Evolutionary conservation across 176 grass and related monocot species (phyloP).

Genomic region (Hordeum marinum): DNA sequence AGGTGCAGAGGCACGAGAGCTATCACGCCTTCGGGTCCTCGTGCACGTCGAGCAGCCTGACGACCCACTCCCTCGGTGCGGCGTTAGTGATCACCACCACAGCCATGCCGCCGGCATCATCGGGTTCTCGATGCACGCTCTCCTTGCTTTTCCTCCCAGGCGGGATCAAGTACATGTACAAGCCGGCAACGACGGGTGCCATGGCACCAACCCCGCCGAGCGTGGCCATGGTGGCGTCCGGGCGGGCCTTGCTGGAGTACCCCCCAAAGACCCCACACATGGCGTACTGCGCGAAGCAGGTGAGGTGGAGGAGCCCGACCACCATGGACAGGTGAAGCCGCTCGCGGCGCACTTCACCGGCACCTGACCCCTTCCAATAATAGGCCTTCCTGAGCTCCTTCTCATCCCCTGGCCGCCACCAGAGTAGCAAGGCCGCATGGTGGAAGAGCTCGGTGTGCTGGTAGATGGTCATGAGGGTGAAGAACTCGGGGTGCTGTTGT

Average conservation of each 20-base stretch:
- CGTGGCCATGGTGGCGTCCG: slow-evolving; percentile 33
- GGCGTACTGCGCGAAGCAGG: slow-evolving; percentile 57
- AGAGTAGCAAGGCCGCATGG: slow-evolving; percentile 41
- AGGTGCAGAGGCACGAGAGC: slow-evolving; percentile 60
- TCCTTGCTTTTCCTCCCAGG: slow-evolving; percentile 39
- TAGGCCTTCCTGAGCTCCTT: slow-evolving; percentile 49
- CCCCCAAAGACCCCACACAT: slow-evolving; percentile 62
- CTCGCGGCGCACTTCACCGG: not conserved
- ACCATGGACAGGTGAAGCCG: slow-evolving; percentile 58
- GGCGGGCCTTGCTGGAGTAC: slow-evolving; percentile 34
- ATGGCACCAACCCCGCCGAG: slow-evolving; percentile 38
- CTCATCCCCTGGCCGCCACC: slow-evolving; percentile 43
- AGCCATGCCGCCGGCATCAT: not conserved
- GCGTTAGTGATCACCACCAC: not conserved
- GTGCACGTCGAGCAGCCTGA: slow-evolving; percentile 47
- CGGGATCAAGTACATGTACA: slow-evolving; percentile 46
- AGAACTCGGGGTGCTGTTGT: no score
- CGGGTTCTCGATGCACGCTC: slow-evolving; percentile 34
- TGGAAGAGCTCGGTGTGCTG: slow-evolving; percentile 57
- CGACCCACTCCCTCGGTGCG: slow-evolving; percentile 31
- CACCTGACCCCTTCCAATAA: slow-evolving; percentile 37
- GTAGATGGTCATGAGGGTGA: slow-evolving; percentile 80
- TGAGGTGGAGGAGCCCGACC: slow-evolving; percentile 44
- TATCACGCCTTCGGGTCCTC: slow-evolving; percentile 45
- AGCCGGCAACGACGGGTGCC: slow-evolving; percentile 40